Evolutionary conservation across 305 asterid genomes (phyloP).

Genomic region (Striga hermonthica): DNA sequence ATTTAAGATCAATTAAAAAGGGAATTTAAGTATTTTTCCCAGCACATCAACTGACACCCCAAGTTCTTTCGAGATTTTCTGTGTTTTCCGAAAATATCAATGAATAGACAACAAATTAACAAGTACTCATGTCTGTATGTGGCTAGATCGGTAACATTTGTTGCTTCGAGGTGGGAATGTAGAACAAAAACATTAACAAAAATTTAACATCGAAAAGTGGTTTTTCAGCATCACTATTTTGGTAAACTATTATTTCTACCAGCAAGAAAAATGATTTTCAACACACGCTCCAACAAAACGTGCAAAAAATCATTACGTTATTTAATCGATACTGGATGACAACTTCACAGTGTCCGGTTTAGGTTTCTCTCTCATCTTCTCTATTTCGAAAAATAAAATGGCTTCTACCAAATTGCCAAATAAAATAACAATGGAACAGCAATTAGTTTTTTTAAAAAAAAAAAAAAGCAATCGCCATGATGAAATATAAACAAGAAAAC

Average conservation of each 20-base stretch:
- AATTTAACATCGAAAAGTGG: neutral
- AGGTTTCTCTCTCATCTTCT: neutral
- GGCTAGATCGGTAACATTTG: neutral
- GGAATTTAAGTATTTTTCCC: neutral
- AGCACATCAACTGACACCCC: neutral
- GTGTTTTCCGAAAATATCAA: neutral
- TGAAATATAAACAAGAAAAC: slow-evolving; percentile 9
- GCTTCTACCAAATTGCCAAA: no score
- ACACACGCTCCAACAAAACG: neutral
- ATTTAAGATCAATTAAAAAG: neutral
- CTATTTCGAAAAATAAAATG: no score
- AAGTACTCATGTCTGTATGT: no score
- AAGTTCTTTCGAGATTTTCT: neutral
- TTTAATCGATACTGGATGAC: neutral
- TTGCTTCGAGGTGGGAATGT: slow-evolving; percentile 5
- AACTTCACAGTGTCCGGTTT: neutral
- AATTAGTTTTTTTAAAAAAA: no score
- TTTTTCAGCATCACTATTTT: neutral
- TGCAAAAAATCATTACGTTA: neutral
- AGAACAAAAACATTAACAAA: neutral
- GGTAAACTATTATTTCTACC: neutral
- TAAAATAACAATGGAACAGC: no score
- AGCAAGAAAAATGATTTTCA: neutral
- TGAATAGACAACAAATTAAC: neutral
- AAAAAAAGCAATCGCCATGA: neutral